Evolutionary conservation across 768 basidiomycete species (phyloP), one percentile per base, ranked within the genome.

Genomic region (Lepiota brunneoincarnata): DNA sequence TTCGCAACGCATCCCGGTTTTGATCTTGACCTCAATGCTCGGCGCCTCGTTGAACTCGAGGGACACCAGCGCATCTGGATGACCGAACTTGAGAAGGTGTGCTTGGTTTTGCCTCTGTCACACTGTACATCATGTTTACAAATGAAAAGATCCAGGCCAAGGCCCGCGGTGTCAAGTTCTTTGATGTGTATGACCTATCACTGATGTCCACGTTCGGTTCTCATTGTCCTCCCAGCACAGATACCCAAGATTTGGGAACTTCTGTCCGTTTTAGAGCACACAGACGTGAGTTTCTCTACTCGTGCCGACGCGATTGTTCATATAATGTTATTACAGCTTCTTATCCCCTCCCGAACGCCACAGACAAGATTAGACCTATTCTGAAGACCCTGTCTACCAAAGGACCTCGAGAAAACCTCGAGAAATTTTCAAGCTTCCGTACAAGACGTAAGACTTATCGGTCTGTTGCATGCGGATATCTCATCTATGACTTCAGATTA

Each of bases 81-180:
- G 73, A 82, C 92, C 12, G 94, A 97, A 70, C 71, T 89, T n/a
- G 87, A 94, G 61, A 97, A 96, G 85, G 89, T 88, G 26, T 7
- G 60, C 49, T 36, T 54, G 23, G n/a, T 28, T 26, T 34, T 18
- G 54, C 47, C 26, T 49, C 7, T 7, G 31, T 26, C 28, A 43
- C 17, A 18, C 26, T 18, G 58, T 20, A 56, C 51, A 7, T 28
- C 39, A 31, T 23, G 36, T 46, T 48, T 34, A 36, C 28, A 46
- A 24, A 44, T 21, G 42, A 44, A 45, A 18, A 93, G 91, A 87
- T 95, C 57, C 73, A 83, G 63, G 79, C 84, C 56, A 95, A 89
- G 70, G 84, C 84, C 46, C 76, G 80, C 59, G 91, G 91, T 58
- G 63, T 84, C 71, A 86, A 81, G 49, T 95, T 94, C 78, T 89